A percentile compares a stretch with the other conserved stretches of the same genome.
Evolutionary conservation across 805 yeast species (phyloP).

Genomic region (Yamadazyma tumulicola): DNA sequence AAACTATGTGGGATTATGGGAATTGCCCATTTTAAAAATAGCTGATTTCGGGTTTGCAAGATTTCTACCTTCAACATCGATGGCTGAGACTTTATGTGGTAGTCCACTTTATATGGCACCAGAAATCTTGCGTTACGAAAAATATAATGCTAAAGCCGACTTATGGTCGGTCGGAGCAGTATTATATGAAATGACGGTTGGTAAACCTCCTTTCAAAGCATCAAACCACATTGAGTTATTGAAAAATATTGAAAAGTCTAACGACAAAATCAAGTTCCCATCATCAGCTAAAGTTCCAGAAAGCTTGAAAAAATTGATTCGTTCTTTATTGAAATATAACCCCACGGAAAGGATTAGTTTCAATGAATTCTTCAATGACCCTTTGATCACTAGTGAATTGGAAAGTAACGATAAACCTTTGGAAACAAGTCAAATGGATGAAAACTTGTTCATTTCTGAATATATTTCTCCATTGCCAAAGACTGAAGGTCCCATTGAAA

Average conservation of each 20-base stretch:
- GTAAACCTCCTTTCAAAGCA: constrained; percentile 95
- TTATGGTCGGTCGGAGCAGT: constrained; percentile 99
- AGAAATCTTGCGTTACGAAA: constrained; percentile 88
- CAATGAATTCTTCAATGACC: constrained; percentile 78
- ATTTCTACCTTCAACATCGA: constrained; percentile 83
- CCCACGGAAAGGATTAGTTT: constrained; percentile 88
- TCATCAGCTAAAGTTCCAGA: constrained; percentile 58
- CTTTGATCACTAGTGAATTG: constrained; percentile 56
- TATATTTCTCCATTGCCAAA: constrained; percentile 48
- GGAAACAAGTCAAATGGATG: constrained; percentile 66
- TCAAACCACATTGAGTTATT: constrained; percentile 87
- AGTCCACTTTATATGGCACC: constrained; percentile 99
- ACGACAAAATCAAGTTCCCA: constrained; percentile 79
- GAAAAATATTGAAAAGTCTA: constrained; percentile 77
- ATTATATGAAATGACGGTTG: constrained; percentile 89
- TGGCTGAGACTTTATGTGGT: constrained; percentile 97
- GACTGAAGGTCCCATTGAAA: not conserved
- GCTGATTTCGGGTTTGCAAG: constrained; percentile 99
- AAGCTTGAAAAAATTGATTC: constrained; percentile 65
- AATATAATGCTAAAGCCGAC: constrained; percentile 96
- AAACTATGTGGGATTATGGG: constrained; percentile 77
- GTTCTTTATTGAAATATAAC: constrained; percentile 72
- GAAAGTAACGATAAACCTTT: constrained; percentile 54
- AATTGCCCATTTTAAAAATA: constrained; percentile 83
- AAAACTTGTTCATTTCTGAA: constrained; percentile 81